Percentiles rank a stretch among this genome's conserved stretches.
Evolutionary conservation across 805 yeast genomes (phyloP).

Genomic region (Starmerella cellae): DNA sequence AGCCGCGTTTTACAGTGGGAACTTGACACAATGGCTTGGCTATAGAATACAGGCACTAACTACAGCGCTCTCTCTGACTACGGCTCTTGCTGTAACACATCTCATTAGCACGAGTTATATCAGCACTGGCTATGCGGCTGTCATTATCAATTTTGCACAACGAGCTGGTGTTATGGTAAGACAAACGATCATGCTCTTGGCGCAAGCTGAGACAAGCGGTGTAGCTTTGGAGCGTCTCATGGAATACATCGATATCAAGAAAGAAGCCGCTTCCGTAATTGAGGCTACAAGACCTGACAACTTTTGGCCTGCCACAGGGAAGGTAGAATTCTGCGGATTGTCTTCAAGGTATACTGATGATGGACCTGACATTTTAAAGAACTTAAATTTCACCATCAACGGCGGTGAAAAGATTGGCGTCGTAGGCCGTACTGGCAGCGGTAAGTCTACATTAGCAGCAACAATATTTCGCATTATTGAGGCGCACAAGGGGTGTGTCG

Average conservation of each 20-base stretch:
- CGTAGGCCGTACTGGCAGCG: slow-evolving; percentile 96
- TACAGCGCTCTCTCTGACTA: slow-evolving; percentile 61
- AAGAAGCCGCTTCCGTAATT: slow-evolving; percentile 75
- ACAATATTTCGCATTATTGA: slow-evolving; percentile 79
- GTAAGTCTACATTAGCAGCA: slow-evolving; percentile 72
- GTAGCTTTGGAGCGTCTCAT: slow-evolving; percentile 74
- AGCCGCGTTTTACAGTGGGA: slow-evolving; percentile 56
- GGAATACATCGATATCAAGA: slow-evolving; percentile 60
- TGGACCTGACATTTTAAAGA: slow-evolving; percentile 62
- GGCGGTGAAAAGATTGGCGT: slow-evolving; percentile 81
- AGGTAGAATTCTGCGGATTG: slow-evolving; percentile 52
- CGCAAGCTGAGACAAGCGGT: slow-evolving; percentile 83
- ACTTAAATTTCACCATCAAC: slow-evolving; percentile 47
- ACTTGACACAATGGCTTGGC: slow-evolving; percentile 85
- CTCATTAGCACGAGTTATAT: slow-evolving; percentile 47
- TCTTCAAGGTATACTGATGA: slow-evolving; percentile 70
- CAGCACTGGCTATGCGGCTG: slow-evolving; percentile 78
- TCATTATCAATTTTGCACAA: slow-evolving; percentile 72
- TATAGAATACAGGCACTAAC: slow-evolving; percentile 78
- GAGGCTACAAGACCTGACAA: slow-evolving; percentile 53
- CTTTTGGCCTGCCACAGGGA: slow-evolving; percentile 65
- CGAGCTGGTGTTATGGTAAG: slow-evolving; percentile 76
- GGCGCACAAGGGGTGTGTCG: slow-evolving; percentile 50
- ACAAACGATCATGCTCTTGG: slow-evolving; percentile 87
- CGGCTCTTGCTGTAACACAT: slow-evolving; percentile 61